Evolutionary conservation across 2,329 filamentous ascomycete species (phyloP).

Genomic region (Coleophoma cylindrospora): DNA sequence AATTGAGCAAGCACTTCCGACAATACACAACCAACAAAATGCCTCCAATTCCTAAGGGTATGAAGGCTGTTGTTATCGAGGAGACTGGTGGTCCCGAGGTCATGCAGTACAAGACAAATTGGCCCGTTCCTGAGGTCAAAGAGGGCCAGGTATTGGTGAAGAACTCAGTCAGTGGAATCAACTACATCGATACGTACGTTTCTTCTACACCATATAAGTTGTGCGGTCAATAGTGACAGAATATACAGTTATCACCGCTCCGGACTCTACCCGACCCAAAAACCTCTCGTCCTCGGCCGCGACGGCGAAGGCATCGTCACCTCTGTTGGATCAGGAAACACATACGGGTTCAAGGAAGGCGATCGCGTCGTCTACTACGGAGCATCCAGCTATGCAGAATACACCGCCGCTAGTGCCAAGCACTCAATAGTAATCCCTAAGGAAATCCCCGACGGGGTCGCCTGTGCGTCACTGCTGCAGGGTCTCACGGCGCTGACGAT

Average conservation of each 20-base stretch:
- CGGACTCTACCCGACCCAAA: constrained; percentile 69
- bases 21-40: background rate
- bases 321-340: constrained; percentile 47
- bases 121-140: constrained; percentile 63
- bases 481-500: constrained; percentile 79
- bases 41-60: constrained; percentile 13
- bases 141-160: constrained; percentile 74
- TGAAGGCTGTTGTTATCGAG: constrained; percentile 66
- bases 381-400: constrained; percentile 48
- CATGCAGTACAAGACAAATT: constrained; percentile 63
- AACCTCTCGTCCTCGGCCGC: constrained; percentile 73
- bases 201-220: background rate
- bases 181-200: constrained; percentile 76
- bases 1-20: too few relatives aligned
- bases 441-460: constrained; percentile 53
- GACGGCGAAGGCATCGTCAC: constrained; percentile 73
- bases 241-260: constrained; percentile 69
- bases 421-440: constrained; percentile 56
- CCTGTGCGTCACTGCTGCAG: constrained; percentile 69
- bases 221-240: background rate
- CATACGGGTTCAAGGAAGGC: constrained; percentile 55
- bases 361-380: constrained; percentile 69
- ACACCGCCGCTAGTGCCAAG: constrained; percentile 45
- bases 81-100: constrained; percentile 70
- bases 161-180: constrained; percentile 76